Evolutionary conservation across 2,329 filamentous ascomycete species (phyloP).

Genomic region (Microcyclosporella mali): DNA sequence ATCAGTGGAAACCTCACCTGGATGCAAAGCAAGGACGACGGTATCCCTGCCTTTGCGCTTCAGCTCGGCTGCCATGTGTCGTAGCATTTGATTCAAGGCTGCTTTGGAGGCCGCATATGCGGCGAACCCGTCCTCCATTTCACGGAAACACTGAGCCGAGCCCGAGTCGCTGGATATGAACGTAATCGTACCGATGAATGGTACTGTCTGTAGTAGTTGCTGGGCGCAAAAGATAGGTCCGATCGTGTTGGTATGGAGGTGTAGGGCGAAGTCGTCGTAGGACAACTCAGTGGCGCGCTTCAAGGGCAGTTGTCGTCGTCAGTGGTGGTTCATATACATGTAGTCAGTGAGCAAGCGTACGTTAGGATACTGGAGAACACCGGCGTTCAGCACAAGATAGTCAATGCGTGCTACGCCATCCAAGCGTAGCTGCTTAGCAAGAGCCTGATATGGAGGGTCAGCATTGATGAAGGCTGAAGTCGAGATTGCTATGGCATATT

Average conservation of each 20-base stretch:
- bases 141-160: slow-evolving; percentile 46
- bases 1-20: slow-evolving; percentile 51
- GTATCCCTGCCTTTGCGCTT: slow-evolving; percentile 46
- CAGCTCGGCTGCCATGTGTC: slow-evolving; percentile 52
- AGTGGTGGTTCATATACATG: background rate
- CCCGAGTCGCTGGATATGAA: slow-evolving; percentile 56
- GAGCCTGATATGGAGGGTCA: slow-evolving; percentile 4
- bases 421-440: slow-evolving; percentile 7
- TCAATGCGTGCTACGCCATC: slow-evolving; percentile 36
- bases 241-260: slow-evolving; percentile 54
- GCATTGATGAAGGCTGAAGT: background rate
- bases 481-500: slow-evolving; percentile 3
- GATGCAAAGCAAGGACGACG: slow-evolving; percentile 51
- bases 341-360: slow-evolving; percentile 36
- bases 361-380: slow-evolving; percentile 52
- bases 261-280: slow-evolving; percentile 49
- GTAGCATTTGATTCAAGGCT: slow-evolving; percentile 51
- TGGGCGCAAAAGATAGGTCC: slow-evolving; percentile 54
- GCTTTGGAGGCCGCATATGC: slow-evolving; percentile 54
- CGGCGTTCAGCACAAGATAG: slow-evolving; percentile 53
- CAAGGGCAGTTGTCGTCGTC: slow-evolving; percentile 12
- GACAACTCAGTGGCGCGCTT: slow-evolving; percentile 50
- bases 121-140: slow-evolving; percentile 54
- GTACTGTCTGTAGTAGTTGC: slow-evolving; percentile 43
- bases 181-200: slow-evolving; percentile 45